Percentiles rank a stretch among this genome's conserved stretches.
Conservation (phyloP, 2,329 filamentous ascomycete species). For the Nemania abortiva region DNA sequence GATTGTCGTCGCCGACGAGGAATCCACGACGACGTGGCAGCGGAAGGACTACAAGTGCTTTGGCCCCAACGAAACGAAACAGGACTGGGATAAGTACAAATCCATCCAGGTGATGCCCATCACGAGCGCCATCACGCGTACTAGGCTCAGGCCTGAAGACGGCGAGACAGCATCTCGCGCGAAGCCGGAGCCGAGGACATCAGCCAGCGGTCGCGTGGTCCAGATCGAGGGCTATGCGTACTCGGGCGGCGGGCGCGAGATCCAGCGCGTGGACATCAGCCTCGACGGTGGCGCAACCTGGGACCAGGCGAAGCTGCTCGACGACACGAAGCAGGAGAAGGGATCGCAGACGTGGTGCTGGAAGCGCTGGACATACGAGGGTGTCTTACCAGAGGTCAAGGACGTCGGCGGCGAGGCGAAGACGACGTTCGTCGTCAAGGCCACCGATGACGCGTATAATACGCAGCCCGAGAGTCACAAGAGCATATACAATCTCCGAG, state of each 20-base stretch:
- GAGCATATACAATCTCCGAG: constrained; percentile 72
- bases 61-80: constrained; percentile 70
- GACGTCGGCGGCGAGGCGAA: constrained; percentile 53
- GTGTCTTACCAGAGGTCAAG: constrained; percentile 55
- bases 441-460: constrained; percentile 74
- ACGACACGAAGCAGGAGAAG: constrained; percentile 56
- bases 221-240: constrained; percentile 73
- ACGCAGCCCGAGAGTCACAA: constrained; percentile 72
- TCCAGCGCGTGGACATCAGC: constrained; percentile 75
- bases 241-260: constrained; percentile 73
- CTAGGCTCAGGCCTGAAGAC: constrained; percentile 43
- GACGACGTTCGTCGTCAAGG: constrained; percentile 71
- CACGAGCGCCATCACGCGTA: constrained; percentile 72
- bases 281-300: constrained; percentile 73
- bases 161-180: not conserved
- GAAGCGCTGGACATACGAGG: constrained; percentile 71
- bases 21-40: constrained; percentile 75
- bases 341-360: constrained; percentile 70
- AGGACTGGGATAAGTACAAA: constrained; percentile 72
- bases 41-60: constrained; percentile 77
- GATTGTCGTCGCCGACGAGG: constrained; percentile 74
- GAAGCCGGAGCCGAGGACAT: constrained; percentile 5
- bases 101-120: constrained; percentile 77
- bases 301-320: constrained; percentile 71
- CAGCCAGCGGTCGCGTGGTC: constrained; percentile 38